Evolutionary conservation across 202 grass and related monocot species (phyloP), one percentile per base, ranked within the genome.

Genomic region (Digitaria exilis): DNA sequence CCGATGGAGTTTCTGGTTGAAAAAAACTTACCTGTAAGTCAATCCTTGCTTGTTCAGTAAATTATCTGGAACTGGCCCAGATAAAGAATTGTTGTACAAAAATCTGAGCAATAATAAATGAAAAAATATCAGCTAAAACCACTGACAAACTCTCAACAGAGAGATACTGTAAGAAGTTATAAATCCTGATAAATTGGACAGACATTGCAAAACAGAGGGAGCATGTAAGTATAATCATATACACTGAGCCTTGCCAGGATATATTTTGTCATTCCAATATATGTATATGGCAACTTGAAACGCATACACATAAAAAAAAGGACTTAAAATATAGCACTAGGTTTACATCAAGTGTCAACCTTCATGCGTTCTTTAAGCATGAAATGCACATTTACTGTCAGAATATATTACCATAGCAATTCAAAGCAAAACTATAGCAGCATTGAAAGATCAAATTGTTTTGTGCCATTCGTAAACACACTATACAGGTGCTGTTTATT

Each of bases 81-180:
- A n/a, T n/a, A n/a, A n/a, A n/a, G n/a, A n/a, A n/a, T n/a, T 98
- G 48, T 78, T 59, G 75, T 98, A 82, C 80, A 98, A 83, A 76
- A 87, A 98, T 60, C 96, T 98, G 89, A 44, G 41, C n/a, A n/a
- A n/a, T 73, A 75, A 85, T 70, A 31, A 70, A 87, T 37, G 4
- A 7, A 41, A 77, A 82, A 22, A 90, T 5, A 37, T 76, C 16
- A 79, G 9, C 61, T 48, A n/a, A n/a, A 68, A 25, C 63, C 9
- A 42, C 41, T 68, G 4, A 41, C 34, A 42, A 43, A 68, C 37
- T 69, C 35, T 42, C 11, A 28, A 70, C 6, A 4, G 42, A 70
- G 42, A 70, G 24, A 70, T 69, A 70, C 12, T 70, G 41, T 45
- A 46, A 70, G 41, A 70, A 69, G 37, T 44, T n/a, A n/a, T 17